phyloP scores from a whole-genome alignment of 192 early-diverging fungal genomes.

The Rhizoclosmatium globosum region DNA sequence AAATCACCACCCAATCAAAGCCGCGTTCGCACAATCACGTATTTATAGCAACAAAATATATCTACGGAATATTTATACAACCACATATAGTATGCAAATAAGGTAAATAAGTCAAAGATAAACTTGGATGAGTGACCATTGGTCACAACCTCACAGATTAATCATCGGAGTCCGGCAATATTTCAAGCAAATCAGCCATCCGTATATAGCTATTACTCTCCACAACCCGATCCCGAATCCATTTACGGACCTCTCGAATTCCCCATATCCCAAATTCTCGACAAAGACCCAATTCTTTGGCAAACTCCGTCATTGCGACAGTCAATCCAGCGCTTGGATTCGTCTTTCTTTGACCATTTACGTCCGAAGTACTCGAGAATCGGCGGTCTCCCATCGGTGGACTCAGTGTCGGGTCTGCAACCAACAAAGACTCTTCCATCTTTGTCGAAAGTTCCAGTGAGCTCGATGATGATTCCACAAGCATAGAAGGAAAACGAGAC shows the following conservation, averaged over 20 bases:
- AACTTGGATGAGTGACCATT: no score
- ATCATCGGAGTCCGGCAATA: conserved; percentile 37
- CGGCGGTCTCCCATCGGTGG: conserved; percentile 17
- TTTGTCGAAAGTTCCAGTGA: conserved; percentile 13
- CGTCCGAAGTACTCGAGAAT: conserved; percentile 20
- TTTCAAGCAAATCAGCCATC: conserved; percentile 28
- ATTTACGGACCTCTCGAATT: conserved; percentile 35
- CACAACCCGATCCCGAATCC: conserved; percentile 34
- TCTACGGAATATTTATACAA: no score
- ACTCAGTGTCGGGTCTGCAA: background rate
- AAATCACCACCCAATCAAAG: no score
- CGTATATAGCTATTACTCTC: conserved; percentile 36
- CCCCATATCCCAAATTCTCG: conserved; percentile 43
- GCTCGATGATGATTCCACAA: conserved; percentile 34
- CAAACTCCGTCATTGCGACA: conserved; percentile 44
- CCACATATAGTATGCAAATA: no score
- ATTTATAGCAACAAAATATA: no score
- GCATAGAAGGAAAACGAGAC: conserved; percentile 31
- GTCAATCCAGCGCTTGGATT: conserved; percentile 25
- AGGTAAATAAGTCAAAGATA: no score
- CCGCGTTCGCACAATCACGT: no score
- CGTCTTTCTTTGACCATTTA: background rate
- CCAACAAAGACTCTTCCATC: conserved; percentile 6
- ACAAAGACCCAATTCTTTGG: conserved; percentile 36
- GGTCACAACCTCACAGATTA: background rate